A percentile compares a stretch with the other conserved stretches of the same genome.
Conservation (phyloP, 805 yeast species). For the Wickerhamiella cacticola region DNA sequence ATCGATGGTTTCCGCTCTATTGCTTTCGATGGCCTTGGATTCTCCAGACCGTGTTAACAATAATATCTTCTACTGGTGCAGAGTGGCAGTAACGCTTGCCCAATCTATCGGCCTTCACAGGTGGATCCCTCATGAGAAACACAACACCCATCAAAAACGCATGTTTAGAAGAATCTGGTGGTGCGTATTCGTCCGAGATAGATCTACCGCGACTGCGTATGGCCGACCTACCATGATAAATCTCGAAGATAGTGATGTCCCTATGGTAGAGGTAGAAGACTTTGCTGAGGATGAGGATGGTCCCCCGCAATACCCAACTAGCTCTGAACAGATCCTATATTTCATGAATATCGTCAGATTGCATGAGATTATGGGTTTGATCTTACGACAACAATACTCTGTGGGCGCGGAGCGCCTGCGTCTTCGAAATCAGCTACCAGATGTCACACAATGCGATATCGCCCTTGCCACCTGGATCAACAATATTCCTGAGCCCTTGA, state of each 20-base stretch:
- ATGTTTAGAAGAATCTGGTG: constrained; percentile 65
- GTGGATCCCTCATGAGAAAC: constrained; percentile 29
- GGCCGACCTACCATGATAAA: constrained; percentile 62
- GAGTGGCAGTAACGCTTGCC: constrained; percentile 57
- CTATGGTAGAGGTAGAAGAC: constrained; percentile 57
- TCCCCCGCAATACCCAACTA: constrained; percentile 27
- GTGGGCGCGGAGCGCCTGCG: constrained; percentile 49
- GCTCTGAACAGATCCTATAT: constrained; percentile 40
- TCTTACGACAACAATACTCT: constrained; percentile 55
- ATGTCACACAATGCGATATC: constrained; percentile 54
- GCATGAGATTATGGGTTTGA: constrained; percentile 59
- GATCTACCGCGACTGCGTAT: constrained; percentile 56
- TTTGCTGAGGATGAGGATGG: constrained; percentile 41
- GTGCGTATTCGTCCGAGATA: constrained; percentile 60
- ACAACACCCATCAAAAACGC: constrained; percentile 35
- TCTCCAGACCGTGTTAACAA: constrained; percentile 58
- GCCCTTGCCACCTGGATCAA: constrained; percentile 69
- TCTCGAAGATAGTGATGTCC: constrained; percentile 62
- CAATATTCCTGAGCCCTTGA: constrained; percentile 49
- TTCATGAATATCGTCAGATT: constrained; percentile 54
- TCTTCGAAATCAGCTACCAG: constrained; percentile 35
- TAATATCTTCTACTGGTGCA: constrained; percentile 56
- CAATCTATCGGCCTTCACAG: constrained; percentile 70
- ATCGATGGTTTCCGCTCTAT: constrained; percentile 47
- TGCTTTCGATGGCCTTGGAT: constrained; percentile 62